Base-by-base conservation (phyloP, 306 rosid species). In the Leucaena leucocephala region DNA sequence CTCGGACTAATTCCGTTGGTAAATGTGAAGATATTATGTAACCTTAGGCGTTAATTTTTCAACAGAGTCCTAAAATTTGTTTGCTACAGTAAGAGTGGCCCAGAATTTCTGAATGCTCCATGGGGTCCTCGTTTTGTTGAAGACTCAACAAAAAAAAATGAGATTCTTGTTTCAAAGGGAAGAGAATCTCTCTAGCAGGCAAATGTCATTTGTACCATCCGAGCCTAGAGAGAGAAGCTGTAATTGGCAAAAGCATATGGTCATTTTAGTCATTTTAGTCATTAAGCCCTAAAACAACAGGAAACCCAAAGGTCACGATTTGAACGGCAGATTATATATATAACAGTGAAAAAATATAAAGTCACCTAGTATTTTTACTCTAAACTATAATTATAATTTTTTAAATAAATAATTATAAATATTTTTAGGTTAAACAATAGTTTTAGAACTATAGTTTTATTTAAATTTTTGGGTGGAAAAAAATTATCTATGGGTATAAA, bases 41-140 rank as follows among this genome's bases (percentile, higher is more conserved):
- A 49, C 54, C 80, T 77, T 77, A 66, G 55, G 33, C 43, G 55
- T 52, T 77, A 77, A 66, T 74, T 49, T 77, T 65, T 48, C 71
- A 34, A 22, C 61, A 17, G 15, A 36, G 35, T 50, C 84, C 45
- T 57, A 43, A 52, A 73, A 64, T 57, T 36, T n/a, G 59, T 58
- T 33, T 17, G 6, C 16, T 59, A 13, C 44, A n/a, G 72, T 46
- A 48, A 6, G 62, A 6, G 80, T 46, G 63, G 62, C 34, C 64
- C 80, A 7, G 62, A 64, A n/a, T 34, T 33, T 64, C 33, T 43
- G 54, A 40, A 40, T 36, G 21, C 39, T 42, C 13, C 4, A 58
- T 9, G 27, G 3, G 72, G 27, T 17, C n/a, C 71, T 46, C 38
- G 7, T 63, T 38, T 38, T 34, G 36, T 44, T 62, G 79, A 73